Evolutionary conservation across 2,329 filamentous ascomycete genomes (phyloP).

Genomic region (Diaporthe aspalathi): DNA sequence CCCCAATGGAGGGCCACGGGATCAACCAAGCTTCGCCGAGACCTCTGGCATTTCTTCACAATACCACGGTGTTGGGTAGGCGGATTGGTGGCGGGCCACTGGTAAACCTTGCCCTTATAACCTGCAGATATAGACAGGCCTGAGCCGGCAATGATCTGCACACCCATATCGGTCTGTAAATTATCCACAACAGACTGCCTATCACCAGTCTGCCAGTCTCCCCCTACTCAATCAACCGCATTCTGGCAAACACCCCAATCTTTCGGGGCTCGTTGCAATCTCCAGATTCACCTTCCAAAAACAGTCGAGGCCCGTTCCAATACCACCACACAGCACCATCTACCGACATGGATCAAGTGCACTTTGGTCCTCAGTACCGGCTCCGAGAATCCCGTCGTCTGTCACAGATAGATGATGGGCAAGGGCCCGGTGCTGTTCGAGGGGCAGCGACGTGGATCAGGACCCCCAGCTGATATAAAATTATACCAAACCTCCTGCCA

Average conservation of each 20-base stretch:
- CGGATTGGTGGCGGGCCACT: not conserved
- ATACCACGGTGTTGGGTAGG: slow-evolving; percentile 2
- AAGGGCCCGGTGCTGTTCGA: not conserved
- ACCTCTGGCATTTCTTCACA: slow-evolving; percentile 10
- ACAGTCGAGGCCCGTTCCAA: slow-evolving; percentile 19
- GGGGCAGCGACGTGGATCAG: not conserved
- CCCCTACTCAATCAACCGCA: not conserved
- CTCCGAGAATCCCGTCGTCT: slow-evolving; percentile 14
- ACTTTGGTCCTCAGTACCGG: slow-evolving; percentile 16
- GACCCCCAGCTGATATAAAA: not conserved
- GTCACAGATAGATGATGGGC: slow-evolving; percentile 16
- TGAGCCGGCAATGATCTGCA: slow-evolving; percentile 17
- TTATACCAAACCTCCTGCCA: slow-evolving; percentile 18
- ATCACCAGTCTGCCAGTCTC: not conserved
- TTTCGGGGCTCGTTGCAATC: slow-evolving; percentile 5
- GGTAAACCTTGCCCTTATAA: not conserved
- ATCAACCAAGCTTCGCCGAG: slow-evolving; percentile 26
- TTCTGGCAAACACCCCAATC: slow-evolving; percentile 12
- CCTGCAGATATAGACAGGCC: slow-evolving; percentile 8
- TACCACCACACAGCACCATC: slow-evolving; percentile 11
- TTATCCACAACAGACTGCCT: slow-evolving; percentile 26
- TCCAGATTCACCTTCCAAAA: slow-evolving; percentile 15
- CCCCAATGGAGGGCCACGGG: not conserved
- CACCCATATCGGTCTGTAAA: slow-evolving; percentile 19
- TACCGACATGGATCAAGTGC: slow-evolving; percentile 2